A percentile compares a stretch with the other conserved stretches of the same genome.
phyloP scores from a whole-genome alignment of 176 grass and related monocot species.

The Oropetium thomaeum region DNA sequence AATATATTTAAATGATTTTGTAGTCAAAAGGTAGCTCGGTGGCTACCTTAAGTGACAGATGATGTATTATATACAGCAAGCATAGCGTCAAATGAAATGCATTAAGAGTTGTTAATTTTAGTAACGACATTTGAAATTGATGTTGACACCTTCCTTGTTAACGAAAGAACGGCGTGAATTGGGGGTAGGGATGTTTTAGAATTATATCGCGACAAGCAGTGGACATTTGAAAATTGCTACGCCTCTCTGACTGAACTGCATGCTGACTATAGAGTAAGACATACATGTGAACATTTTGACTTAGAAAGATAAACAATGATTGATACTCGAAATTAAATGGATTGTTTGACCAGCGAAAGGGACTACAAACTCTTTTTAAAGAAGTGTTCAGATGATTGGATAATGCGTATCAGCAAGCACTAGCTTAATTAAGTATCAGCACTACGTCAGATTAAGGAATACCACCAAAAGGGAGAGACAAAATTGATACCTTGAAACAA shows the following conservation, averaged over 20 bases:
- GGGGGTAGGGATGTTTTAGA: neutral
- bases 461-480: neutral
- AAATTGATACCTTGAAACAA: neutral
- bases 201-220: conserved; percentile 3
- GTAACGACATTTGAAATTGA: too few relatives aligned
- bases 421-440: neutral
- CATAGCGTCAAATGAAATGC: too few relatives aligned
- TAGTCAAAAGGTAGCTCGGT: too few relatives aligned
- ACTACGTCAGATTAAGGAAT: neutral
- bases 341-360: conserved; percentile 5
- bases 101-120: neutral
- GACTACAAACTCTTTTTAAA: neutral
- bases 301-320: neutral
- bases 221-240: neutral
- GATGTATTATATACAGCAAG: too few relatives aligned
- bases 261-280: neutral
- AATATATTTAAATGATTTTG: too few relatives aligned
- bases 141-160: neutral
- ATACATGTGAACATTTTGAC: neutral
- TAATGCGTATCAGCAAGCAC: neutral
- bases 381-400: neutral
- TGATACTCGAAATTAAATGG: neutral
- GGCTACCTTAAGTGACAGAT: too few relatives aligned
- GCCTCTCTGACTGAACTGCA: neutral
- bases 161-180: neutral